phyloP scores from a whole-genome alignment of 164 flowering plant genomes.

The grape (Vitis vinifera) region ASM3070453v1 NC_081808.1:21456001-21456500 shows the following conservation, averaged over 20 bases:
- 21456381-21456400: constrained; percentile 1
- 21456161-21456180: background rate
- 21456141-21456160: background rate
- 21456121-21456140: background rate
- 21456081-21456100: no score
- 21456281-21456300: constrained; percentile 89
- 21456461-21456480: constrained; percentile 98
- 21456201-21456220: no score
- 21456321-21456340: constrained; percentile 95
- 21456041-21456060: constrained; percentile 67
- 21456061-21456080: background rate
- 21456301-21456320: constrained; percentile 98
- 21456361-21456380: constrained; percentile 62
- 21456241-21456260: constrained; percentile 64
- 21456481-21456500: constrained; percentile 66
- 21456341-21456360: constrained; percentile 99
- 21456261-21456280: constrained; percentile 96
- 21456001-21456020: constrained; percentile 99
- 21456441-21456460: constrained; percentile 20
- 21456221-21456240: constrained; percentile 1
- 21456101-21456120: background rate
- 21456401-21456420: background rate
- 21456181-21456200: background rate
- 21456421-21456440: constrained; percentile 2
- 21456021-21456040: constrained; percentile 87